These are phyloP conservation scores for Nidularia pulvinata DNA, from an alignment of 768 basidiomycete species.

Conservation along the genomic window DNA sequence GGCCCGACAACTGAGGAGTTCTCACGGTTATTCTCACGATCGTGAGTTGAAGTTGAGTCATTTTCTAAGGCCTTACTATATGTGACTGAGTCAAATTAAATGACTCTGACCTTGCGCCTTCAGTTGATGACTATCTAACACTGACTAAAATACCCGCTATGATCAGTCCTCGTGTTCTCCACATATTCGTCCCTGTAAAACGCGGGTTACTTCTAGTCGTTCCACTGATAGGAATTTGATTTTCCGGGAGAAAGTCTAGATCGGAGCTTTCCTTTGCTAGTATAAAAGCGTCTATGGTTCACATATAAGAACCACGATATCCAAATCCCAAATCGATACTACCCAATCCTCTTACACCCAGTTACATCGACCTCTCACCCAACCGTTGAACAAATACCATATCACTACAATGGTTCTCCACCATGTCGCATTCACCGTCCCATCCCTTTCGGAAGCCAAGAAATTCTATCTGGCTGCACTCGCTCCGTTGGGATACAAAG, in stretches of 20 bases:
- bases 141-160: no score
- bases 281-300: not conserved
- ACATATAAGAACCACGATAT: not conserved
- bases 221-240: not conserved
- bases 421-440: conserved; percentile 4
- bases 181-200: not conserved
- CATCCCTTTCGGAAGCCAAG: conserved; percentile 4
- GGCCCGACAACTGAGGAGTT: no score
- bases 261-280: not conserved
- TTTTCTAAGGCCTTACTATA: no score
- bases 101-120: no score
- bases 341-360: not conserved
- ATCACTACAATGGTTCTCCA: conserved; percentile 2
- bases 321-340: not conserved
- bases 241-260: not conserved
- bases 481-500: conserved; percentile 7
- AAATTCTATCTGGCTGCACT: conserved; percentile 6
- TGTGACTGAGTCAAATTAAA: no score
- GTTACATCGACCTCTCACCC: no score
- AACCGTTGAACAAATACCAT: no score
- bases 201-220: not conserved
- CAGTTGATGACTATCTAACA: no score
- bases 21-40: no score
- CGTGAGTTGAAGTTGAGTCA: no score
- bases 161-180: not conserved